These are phyloP conservation scores for Trichoderma orchidacearum DNA, from an alignment of 495 filamentous ascomycete genomes.

Conservation along the genomic window DNA sequence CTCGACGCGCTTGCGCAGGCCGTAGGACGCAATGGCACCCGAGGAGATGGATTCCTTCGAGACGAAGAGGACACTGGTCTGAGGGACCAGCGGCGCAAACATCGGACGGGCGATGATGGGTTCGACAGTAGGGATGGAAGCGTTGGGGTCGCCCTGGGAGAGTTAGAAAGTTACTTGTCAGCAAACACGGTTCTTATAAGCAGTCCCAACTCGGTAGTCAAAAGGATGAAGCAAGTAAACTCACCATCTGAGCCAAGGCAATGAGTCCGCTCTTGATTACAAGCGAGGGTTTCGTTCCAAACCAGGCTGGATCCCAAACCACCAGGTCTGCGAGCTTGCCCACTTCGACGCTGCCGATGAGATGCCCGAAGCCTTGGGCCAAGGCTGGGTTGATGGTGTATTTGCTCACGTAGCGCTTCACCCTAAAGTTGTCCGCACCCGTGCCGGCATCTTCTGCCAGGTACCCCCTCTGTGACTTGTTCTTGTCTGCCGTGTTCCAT, in stretches of 20 bases:
- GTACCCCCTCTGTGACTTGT: slow-evolving; percentile 73
- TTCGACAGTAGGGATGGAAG: slow-evolving; percentile 80
- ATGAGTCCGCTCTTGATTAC: slow-evolving; percentile 91
- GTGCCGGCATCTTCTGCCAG: slow-evolving; percentile 69
- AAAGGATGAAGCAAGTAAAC: slow-evolving; percentile 5
- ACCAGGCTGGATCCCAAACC: slow-evolving; percentile 73
- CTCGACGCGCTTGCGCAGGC: slow-evolving; percentile 68
- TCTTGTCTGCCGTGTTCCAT: slow-evolving; percentile 98
- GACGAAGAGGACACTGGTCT: slow-evolving; percentile 71
- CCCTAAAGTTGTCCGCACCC: slow-evolving; percentile 82
- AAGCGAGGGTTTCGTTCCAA: slow-evolving; percentile 74
- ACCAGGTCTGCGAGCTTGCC: slow-evolving; percentile 91
- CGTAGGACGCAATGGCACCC: slow-evolving; percentile 55
- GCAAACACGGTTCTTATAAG: not conserved
- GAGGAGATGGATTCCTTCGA: slow-evolving; percentile 53
- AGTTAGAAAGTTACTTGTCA: not conserved
- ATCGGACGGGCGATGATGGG: slow-evolving; percentile 78
- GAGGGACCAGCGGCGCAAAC: slow-evolving; percentile 66
- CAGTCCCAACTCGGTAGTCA: no score
- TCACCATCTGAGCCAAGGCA: slow-evolving; percentile 71
- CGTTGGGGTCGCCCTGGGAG: slow-evolving; percentile 77
- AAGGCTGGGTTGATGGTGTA: slow-evolving; percentile 96
- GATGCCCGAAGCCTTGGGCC: slow-evolving; percentile 82
- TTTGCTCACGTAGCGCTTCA: slow-evolving; percentile 89
- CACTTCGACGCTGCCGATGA: slow-evolving; percentile 77